Percentiles rank a stretch among this genome's conserved stretches.
Evolutionary conservation across 2,329 filamentous ascomycete genomes (phyloP).

Genomic region (Fusarium transvaalense): DNA sequence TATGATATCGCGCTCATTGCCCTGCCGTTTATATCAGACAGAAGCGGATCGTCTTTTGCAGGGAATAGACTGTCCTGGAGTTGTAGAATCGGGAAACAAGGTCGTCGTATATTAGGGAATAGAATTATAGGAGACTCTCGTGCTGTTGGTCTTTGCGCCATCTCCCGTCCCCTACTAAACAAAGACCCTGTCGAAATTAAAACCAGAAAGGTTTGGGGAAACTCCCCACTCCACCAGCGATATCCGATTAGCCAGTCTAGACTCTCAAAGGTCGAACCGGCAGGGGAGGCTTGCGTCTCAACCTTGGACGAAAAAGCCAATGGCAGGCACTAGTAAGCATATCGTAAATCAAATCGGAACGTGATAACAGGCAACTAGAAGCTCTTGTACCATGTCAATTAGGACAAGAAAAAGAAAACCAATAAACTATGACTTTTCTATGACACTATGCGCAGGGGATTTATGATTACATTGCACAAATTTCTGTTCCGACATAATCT

Average conservation of each 20-base stretch:
- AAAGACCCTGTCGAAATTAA: conserved; percentile 41
- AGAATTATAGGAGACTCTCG: conserved; percentile 35
- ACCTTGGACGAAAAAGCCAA: conserved; percentile 22
- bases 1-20: conserved; percentile 40
- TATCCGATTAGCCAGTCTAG: conserved; percentile 11
- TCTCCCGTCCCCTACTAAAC: conserved; percentile 24
- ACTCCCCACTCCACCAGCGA: conserved; percentile 29
- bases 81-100: conserved; percentile 6
- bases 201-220: conserved; percentile 38
- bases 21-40: conserved; percentile 4
- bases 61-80: neutral
- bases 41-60: neutral
- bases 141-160: conserved; percentile 10
- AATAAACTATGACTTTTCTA: neutral
- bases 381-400: neutral
- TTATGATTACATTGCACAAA: neutral
- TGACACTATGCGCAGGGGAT: neutral
- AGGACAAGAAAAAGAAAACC: neutral
- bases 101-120: conserved; percentile 12
- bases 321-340: conserved; percentile 8
- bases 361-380: neutral
- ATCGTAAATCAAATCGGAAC: neutral
- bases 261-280: conserved; percentile 10
- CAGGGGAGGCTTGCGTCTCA: conserved; percentile 38
- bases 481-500: neutral